Base-by-base conservation (phyloP, 495 filamentous ascomycete genomes). In the Aspergillus avenaceus region DNA sequence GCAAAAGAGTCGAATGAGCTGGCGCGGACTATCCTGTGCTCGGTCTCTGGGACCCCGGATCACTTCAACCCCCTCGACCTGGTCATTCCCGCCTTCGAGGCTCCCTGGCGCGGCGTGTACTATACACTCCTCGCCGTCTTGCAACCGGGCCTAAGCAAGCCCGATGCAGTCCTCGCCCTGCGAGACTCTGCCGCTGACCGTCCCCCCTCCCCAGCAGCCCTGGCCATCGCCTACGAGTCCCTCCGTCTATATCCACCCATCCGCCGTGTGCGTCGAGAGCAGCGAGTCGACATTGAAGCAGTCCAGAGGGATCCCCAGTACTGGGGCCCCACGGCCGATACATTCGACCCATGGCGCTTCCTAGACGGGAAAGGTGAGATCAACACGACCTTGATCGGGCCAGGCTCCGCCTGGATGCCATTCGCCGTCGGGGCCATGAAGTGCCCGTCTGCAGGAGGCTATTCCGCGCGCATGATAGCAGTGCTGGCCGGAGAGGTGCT, bases 41-140 rank as follows among this genome's bases (percentile, higher is more conserved):
- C 41, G 22, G 11, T 43, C 41, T 43, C 41, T 27, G 41, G 41
- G 21, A 25, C 41, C 19, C 41, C 41, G 22, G 41, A 43, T 27
- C 14, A 43, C 19, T 43, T 43, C 21, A 43, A 43, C 41, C 41
- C 41, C 3, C 41, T 43, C 19, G 27, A 43, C 21, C 41, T 43
- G 21, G 12, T 43, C 41, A 23, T 43, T n/a, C 41, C 41, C 8
- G 41, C 41, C 41, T 43, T 43, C 21, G 41, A 43, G 12, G 41
- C 41, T 0, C 41, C 41, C 41, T 43, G 41, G 41, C 19, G 41
- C 19, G 22, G 22, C 5, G 26, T 16, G 22, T 26, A 26, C n/a
- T 43, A 43, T 23, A 43, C 41, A 2, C 19, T 43, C 14, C 23
- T 43, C 8, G 19, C 41, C 9, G 22, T 43, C 22, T 16, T 43